A percentile compares a stretch with the other conserved stretches of the same genome.
These are phyloP conservation scores for Eimeria acervulina DNA, from an alignment of 169 alveolate genomes.

Conservation along the genomic window DNA sequence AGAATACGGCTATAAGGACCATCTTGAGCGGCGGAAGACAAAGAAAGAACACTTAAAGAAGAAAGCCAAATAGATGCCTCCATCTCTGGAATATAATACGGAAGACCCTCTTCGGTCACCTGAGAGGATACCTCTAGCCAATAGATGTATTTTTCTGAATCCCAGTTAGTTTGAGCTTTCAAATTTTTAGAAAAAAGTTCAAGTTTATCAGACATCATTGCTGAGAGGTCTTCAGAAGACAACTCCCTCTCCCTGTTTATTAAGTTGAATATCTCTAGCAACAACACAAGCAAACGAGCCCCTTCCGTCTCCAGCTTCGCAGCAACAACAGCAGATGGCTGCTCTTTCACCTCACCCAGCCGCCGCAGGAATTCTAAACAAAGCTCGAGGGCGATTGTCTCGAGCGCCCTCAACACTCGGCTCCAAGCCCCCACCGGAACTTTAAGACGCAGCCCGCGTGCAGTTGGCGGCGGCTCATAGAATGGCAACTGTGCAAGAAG, in stretches of 20 bases:
- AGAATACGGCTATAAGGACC: not conserved
- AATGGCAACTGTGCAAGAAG: not conserved
- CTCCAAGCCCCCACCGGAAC: not conserved
- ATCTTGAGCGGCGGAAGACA: not conserved
- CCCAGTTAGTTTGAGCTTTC: not conserved
- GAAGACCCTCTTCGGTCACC: not conserved
- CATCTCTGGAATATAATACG: not conserved
- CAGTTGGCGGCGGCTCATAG: not conserved
- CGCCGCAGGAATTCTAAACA: too few species aligned
- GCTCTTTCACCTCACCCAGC: too few species aligned
- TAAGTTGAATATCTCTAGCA: not conserved
- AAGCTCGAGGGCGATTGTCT: not conserved
- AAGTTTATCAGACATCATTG: not conserved
- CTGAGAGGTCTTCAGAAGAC: not conserved
- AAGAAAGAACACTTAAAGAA: not conserved
- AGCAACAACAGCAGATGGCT: not conserved
- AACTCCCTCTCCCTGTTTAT: not conserved
- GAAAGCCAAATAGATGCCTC: not conserved
- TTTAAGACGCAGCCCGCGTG: not conserved
- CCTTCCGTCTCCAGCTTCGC: conserved; percentile 49
- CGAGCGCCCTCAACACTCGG: not conserved
- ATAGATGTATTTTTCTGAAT: not conserved
- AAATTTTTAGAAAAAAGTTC: too few species aligned
- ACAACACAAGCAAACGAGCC: conserved; percentile 4
- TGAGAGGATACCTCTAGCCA: not conserved